Conservation (phyloP, 2,329 filamentous ascomycete genomes). For the Trichoderma aggressivum region DNA sequence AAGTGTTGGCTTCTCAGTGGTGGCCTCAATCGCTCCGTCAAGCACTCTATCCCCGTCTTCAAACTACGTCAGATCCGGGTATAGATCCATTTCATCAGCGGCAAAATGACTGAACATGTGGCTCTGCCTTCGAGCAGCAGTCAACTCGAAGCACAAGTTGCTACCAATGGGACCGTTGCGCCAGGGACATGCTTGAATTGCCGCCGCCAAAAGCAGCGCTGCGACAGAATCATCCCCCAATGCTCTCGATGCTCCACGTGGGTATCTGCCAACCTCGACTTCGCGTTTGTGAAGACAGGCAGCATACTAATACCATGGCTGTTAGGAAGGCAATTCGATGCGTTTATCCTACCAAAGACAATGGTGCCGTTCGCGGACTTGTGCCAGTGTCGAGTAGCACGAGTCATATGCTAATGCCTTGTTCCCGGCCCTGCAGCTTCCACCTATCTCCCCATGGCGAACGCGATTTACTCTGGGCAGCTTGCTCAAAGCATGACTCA, state of each 20-base stretch:
- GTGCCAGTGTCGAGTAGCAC: not conserved
- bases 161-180: not conserved
- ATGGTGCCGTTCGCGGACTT: not conserved
- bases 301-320: not conserved
- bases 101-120: not conserved
- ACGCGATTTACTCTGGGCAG: constrained; percentile 1
- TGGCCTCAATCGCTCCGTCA: not conserved
- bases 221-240: not conserved
- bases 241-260: constrained; percentile 2
- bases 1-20: not conserved
- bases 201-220: constrained; percentile 1
- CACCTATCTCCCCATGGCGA: not conserved
- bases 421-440: not conserved
- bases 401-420: not conserved
- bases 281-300: not conserved
- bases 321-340: constrained; percentile 6
- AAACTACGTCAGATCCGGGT: not conserved
- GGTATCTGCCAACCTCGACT: not conserved
- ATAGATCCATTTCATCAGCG: not conserved
- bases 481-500: not conserved
- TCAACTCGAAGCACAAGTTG: not conserved
- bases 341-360: not conserved
- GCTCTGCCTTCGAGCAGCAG: not conserved
- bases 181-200: constrained; percentile 3
- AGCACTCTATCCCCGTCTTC: not conserved